Evolutionary conservation across 805 yeast species (phyloP).

Genomic region (Jamesozyma jinghongensis): DNA sequence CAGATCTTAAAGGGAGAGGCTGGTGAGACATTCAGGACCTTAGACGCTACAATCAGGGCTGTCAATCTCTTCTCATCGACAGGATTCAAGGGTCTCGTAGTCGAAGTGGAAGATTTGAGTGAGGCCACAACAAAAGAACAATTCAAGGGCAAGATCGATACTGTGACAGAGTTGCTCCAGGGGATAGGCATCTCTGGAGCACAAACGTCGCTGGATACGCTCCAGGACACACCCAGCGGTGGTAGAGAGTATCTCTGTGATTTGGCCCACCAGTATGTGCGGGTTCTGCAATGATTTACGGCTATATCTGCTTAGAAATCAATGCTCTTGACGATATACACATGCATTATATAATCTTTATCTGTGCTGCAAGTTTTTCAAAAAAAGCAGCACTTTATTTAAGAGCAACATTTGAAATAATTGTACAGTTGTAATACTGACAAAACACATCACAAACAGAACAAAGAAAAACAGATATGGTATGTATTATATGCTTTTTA

Average conservation of each 20-base stretch:
- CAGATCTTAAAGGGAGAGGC: conserved; percentile 28
- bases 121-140: conserved; percentile 5
- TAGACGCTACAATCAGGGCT: conserved; percentile 16
- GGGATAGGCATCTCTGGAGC: conserved; percentile 17
- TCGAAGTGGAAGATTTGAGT: conserved; percentile 15
- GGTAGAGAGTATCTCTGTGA: conserved; percentile 11
- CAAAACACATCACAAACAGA: neutral
- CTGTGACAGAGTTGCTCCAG: conserved; percentile 12
- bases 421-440: neutral
- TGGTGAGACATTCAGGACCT: conserved; percentile 24
- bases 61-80: conserved; percentile 26
- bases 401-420: too few species aligned
- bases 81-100: conserved; percentile 27
- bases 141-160: conserved; percentile 11
- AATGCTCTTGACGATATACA: too few species aligned
- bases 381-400: neutral
- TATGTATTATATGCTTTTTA: neutral
- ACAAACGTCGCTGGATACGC: conserved; percentile 15
- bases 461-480: too few species aligned
- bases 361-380: too few species aligned
- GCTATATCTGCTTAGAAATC: too few species aligned
- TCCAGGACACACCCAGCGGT: conserved; percentile 1
- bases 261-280: conserved; percentile 25
- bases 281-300: conserved; percentile 19
- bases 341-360: too few species aligned